Evolutionary conservation across 352 stramenopile species (phyloP), one percentile per base, ranked within the genome.

Genomic region (Aphanomyces invadans): DNA sequence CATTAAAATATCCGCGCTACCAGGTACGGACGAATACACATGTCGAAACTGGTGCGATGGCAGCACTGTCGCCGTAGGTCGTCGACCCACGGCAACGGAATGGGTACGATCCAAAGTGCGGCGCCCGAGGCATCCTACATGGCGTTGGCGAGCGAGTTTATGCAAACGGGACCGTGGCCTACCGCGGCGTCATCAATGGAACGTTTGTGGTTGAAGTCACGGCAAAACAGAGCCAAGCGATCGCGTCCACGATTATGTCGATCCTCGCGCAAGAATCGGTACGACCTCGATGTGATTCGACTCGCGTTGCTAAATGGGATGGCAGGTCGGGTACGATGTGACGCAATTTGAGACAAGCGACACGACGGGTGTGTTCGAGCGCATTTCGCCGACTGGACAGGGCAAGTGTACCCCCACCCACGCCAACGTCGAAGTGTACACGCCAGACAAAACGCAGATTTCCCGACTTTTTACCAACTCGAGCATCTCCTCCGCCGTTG

Each of bases 361-460:
- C 17, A 11, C 26, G 12, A 12, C 33, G 7, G 11, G 32, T 31
- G 19, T 11, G 11, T 17, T 39, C 0, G 33, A 65, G 26, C 42
- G 57, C 29, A 52, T 65, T 17, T 65, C 57, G 12, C 11, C 11
- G 12, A 72, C 60, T 0, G 53, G 48, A 4, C 65, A 69, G 0
- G 76, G 77, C 9, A 10, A 71, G 0, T 88, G 77, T 25, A 83
- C 72, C 0, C 82, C 79, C 17, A 81, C 73, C 2, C 80, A 90
- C 52, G 0, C 78, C 5, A 90, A 89, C 39, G 31, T 78, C 23
- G 82, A 88, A 36, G 76, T 85, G 0, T 88, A 78, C 79, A 61
- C 73, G 0, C 62, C 75, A 0, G 77, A 71, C 2, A 76, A 74
- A 1, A 71, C 81, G 23, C 53, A 42, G 2, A 39, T 25, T 5